A percentile compares a stretch with the other conserved stretches of the same genome.
Evolutionary conservation across 805 yeast genomes (phyloP).

Genomic region (Hanseniaspora meyeri): DNA sequence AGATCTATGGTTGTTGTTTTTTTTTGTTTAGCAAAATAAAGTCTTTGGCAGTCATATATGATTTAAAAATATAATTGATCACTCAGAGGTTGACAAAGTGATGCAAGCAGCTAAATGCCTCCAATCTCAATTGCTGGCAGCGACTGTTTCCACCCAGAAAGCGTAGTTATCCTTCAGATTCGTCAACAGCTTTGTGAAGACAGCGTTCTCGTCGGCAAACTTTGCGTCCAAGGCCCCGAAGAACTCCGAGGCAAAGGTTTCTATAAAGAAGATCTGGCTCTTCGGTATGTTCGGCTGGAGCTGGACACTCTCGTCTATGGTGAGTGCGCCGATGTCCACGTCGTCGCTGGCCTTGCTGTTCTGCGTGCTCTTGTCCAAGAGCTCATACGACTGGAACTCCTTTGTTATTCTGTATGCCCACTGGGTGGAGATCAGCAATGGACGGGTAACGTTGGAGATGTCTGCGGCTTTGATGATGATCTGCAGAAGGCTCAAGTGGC

Average conservation of each 20-base stretch:
- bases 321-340: background rate
- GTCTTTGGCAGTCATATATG: too few relatives aligned
- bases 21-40: too few relatives aligned
- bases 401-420: constrained; percentile 77
- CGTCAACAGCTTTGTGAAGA: background rate
- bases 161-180: background rate
- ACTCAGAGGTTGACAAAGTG: background rate
- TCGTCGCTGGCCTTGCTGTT: constrained; percentile 2
- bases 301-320: constrained; percentile 34
- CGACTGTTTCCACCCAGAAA: background rate
- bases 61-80: too few relatives aligned
- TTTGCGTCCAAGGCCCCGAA: constrained; percentile 51
- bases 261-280: constrained; percentile 75
- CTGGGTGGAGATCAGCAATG: constrained; percentile 57
- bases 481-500: constrained; percentile 27
- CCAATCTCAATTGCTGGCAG: too few relatives aligned
- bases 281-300: constrained; percentile 42
- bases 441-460: constrained; percentile 83
- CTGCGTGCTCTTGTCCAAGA: constrained; percentile 32
- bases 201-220: constrained; percentile 37
- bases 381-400: constrained; percentile 55
- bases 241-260: constrained; percentile 66
- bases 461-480: constrained; percentile 87
- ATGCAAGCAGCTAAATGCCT: too few relatives aligned
- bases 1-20: background rate